Percentiles rank a stretch among this genome's conserved stretches.
These are phyloP conservation scores for Monascus purpureus DNA, from an alignment of 495 filamentous ascomycete species.

Conservation along the genomic window DNA sequence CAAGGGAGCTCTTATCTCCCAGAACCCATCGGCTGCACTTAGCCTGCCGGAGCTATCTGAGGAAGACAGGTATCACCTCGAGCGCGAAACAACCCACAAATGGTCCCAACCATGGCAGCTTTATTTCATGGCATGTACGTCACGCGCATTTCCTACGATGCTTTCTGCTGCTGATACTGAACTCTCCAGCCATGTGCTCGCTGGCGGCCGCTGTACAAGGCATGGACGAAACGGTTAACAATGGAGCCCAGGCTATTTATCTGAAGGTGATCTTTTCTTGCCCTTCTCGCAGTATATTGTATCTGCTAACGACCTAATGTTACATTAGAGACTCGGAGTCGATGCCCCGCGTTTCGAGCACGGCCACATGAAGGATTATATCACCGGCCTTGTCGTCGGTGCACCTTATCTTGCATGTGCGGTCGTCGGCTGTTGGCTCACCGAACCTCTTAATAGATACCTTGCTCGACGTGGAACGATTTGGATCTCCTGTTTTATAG, in stretches of 20 bases:
- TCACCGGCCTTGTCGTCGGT: conserved; percentile 33
- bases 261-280: conserved; percentile 12
- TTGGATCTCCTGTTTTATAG: conserved; percentile 36
- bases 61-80: conserved; percentile 28
- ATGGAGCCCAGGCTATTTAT: conserved; percentile 62
- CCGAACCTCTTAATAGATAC: conserved; percentile 41
- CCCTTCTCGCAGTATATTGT: conserved; percentile 9
- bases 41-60: conserved; percentile 29
- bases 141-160: conserved; percentile 2
- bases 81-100: conserved; percentile 36
- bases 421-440: conserved; percentile 35
- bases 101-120: conserved; percentile 43
- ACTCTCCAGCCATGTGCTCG: conserved; percentile 24
- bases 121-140: conserved; percentile 41
- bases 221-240: conserved; percentile 69
- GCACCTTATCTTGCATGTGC: conserved; percentile 33
- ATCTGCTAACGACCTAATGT: conserved; percentile 23
- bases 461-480: conserved; percentile 46
- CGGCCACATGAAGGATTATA: conserved; percentile 11
- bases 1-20: conserved; percentile 41
- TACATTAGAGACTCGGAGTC: neutral
- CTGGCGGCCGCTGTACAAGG: conserved; percentile 43
- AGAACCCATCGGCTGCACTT: conserved; percentile 27
- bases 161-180: conserved; percentile 12
- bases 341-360: neutral